Conservation (phyloP, 2,329 filamentous ascomycete species). For the Xylariaceae sp. region DNA sequence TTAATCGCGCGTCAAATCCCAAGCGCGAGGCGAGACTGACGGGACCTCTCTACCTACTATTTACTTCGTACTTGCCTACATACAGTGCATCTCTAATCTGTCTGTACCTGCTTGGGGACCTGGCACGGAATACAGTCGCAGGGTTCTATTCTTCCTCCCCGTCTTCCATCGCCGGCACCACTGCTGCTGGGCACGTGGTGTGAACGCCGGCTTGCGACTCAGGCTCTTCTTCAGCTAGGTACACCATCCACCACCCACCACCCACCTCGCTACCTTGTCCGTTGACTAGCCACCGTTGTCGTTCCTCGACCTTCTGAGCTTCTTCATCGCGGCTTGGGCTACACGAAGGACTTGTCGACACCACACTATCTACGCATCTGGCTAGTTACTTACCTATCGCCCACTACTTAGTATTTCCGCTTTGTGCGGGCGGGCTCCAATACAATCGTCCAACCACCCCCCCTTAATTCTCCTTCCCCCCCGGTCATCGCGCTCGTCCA, state of each 20-base stretch:
- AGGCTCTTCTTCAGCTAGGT: not conserved
- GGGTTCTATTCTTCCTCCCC: not conserved
- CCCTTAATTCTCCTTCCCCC: constrained; percentile 3
- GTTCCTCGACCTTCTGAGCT: too few relatives aligned
- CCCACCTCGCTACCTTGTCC: not conserved
- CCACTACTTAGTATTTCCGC: constrained; percentile 8
- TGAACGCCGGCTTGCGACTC: not conserved
- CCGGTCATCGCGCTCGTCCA: constrained; percentile 16
- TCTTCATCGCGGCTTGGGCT: constrained; percentile 26
- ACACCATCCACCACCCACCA: not conserved
- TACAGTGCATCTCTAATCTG: too few relatives aligned
- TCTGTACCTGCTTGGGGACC: too few relatives aligned
- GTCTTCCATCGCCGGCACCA: not conserved
- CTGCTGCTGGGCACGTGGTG: not conserved
- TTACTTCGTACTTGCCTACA: not conserved
- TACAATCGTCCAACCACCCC: constrained; percentile 10
- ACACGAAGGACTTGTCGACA: constrained; percentile 16
- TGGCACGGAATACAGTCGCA: not conserved
- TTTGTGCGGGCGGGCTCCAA: constrained; percentile 18
- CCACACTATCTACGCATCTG: constrained; percentile 3
- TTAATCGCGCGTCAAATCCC: constrained; percentile 43
- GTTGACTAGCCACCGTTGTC: not conserved
- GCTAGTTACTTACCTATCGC: constrained; percentile 6
- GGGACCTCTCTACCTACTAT: not conserved
- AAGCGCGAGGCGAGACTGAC: constrained; percentile 34